Conservation (phyloP, 1,284 basidiomycete genomes). For the Moesziomyces aphidis region DNA sequence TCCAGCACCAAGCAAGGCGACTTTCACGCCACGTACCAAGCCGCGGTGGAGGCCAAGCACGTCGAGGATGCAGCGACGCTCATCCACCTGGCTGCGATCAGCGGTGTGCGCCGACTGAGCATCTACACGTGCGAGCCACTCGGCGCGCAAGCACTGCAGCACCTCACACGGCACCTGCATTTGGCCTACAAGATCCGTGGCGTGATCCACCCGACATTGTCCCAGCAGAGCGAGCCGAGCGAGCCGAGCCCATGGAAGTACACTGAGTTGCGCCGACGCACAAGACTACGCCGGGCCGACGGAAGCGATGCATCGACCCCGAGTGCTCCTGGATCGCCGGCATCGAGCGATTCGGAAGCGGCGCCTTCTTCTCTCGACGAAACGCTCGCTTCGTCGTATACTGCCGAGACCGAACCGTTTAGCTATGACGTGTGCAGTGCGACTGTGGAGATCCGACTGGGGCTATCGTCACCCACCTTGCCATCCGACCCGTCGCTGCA, state of each 20-base stretch:
- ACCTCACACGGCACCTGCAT: conserved; percentile 5
- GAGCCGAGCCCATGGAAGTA: conserved; percentile 7
- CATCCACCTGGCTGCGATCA: conserved; percentile 27
- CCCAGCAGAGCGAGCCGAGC: background rate
- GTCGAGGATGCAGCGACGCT: conserved; percentile 20
- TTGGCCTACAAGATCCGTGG: conserved; percentile 21
- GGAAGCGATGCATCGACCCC: conserved; percentile 6
- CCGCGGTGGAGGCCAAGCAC: conserved; percentile 22
- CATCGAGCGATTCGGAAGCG: conserved; percentile 39
- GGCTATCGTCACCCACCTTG: background rate
- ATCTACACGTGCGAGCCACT: conserved; percentile 13
- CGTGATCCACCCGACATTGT: background rate
- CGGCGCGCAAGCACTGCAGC: background rate
- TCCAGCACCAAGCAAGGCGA: conserved; percentile 4
- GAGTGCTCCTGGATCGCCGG: conserved; percentile 12
- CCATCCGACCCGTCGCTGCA: background rate
- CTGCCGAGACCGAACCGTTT: conserved; percentile 15
- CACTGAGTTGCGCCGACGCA: conserved; percentile 16
- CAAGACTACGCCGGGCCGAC: background rate
- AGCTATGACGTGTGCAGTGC: conserved; percentile 1
- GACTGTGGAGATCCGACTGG: conserved; percentile 7
- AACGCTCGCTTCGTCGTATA: conserved; percentile 45
- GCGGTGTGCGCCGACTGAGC: conserved; percentile 28
- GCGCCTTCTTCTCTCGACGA: conserved; percentile 27
- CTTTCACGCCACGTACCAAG: conserved; percentile 4